Evolutionary conservation across 495 filamentous ascomycete genomes (phyloP).

Genomic region (Penicillium lividum): DNA sequence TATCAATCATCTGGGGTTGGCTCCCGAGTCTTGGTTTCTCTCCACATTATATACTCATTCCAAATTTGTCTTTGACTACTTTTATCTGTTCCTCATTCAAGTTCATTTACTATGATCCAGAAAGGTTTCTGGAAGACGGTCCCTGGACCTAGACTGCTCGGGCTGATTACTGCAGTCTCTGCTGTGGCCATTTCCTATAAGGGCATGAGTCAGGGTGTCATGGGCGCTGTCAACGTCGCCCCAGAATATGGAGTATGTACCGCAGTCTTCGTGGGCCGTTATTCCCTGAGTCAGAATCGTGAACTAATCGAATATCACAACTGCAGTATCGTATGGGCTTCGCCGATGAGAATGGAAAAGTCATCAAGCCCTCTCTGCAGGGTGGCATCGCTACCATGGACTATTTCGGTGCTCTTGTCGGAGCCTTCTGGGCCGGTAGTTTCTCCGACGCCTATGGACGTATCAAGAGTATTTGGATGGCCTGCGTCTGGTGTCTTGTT

Average conservation of each 20-base stretch:
- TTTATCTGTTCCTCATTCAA: too few relatives aligned
- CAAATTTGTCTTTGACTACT: too few relatives aligned
- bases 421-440: slow-evolving; percentile 53
- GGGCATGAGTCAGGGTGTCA: slow-evolving; percentile 41
- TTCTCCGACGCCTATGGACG: slow-evolving; percentile 55
- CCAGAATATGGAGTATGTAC: slow-evolving; percentile 28
- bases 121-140: too few relatives aligned
- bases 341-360: slow-evolving; percentile 27
- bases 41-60: too few relatives aligned
- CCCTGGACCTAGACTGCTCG: too few relatives aligned
- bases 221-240: slow-evolving; percentile 51
- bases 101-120: too few relatives aligned
- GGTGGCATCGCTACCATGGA: slow-evolving; percentile 56
- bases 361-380: slow-evolving; percentile 40
- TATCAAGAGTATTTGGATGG: slow-evolving; percentile 55
- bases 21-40: too few relatives aligned
- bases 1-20: too few relatives aligned
- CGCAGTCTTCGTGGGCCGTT: too few relatives aligned
- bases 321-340: background rate
- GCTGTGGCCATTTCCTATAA: too few relatives aligned
- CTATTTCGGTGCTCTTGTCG: slow-evolving; percentile 57
- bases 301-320: background rate
- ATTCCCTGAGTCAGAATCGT: slow-evolving; percentile 40
- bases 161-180: too few relatives aligned
- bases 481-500: slow-evolving; percentile 53